Base-by-base conservation (phyloP, 192 early-diverging fungal genomes). In the Coemansia sp. region DNA sequence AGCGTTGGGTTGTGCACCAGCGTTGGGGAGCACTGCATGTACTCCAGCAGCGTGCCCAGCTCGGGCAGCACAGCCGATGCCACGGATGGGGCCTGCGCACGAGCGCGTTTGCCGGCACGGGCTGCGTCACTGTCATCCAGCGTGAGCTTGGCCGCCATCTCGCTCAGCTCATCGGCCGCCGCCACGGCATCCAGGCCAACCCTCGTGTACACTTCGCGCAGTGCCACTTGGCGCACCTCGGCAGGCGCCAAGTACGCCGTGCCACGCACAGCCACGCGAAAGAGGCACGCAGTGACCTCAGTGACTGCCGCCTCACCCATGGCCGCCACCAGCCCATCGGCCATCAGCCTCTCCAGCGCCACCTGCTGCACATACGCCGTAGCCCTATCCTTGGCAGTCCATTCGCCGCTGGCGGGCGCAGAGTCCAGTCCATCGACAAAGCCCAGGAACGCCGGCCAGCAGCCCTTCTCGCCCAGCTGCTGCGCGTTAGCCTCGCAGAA, bases 21-120 rank as follows among this genome's bases (percentile, higher is more conserved):
- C 36, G 69, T 48, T 2, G 71, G 55, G 56, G 88, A 88, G 81
- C 83, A 85, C 76, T 93, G 87, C 36, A 94, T 63, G 20, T 90
- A 64, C 83, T 97, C 95, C 48, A 97, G 82, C 39, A 91, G 68
- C 23, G 89, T 77, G 21, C 89, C 75, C 26, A 89, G 82, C 52
- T 85, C 83, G 16, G 87, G 79, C 28, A 89, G 78, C 56, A 64
- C 42, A 43, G 83, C 68, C 16, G 80, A 69, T 0, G 69, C 72
- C 20, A 62, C 61, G 6, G 69, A 75, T 3, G 70, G 60, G 1
- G 62, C 18, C 35, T 39, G 52, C 12, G 62, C 6, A 25, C 85
- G 77, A 2, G 65, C 58, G 42, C 58, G 58, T 21, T 75, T 76
- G 31, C 58, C 47, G 0, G 71, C 64, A 11, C 70, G 66, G 6